Conservation (phyloP, 345 rosid species). For the Lumnitzera racemosa region DNA sequence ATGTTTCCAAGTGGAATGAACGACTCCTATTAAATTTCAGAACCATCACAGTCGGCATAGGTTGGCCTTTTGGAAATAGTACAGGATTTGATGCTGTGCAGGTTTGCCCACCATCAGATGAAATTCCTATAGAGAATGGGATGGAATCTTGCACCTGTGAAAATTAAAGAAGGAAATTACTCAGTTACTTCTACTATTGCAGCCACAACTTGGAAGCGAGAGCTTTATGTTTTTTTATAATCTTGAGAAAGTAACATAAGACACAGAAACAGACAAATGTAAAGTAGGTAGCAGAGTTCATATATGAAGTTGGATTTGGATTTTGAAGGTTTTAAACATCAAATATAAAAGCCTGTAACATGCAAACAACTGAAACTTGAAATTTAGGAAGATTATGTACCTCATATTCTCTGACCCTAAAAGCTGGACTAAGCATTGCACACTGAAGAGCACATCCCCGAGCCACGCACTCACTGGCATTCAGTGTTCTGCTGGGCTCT, state of each 20-base stretch:
- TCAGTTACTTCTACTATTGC: not conserved
- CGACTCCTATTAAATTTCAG: slow-evolving; percentile 34
- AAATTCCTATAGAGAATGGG: slow-evolving; percentile 48
- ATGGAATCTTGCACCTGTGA: slow-evolving; percentile 48
- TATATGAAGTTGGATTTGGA: no score
- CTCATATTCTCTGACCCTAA: slow-evolving; percentile 56
- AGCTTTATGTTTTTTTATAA: no score
- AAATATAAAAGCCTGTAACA: no score
- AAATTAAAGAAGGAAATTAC: not conserved
- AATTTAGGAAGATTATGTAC: slow-evolving; percentile 14
- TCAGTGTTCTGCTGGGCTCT: slow-evolving; percentile 50
- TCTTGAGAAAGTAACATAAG: no score
- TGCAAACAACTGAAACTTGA: not conserved
- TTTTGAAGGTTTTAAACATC: no score
- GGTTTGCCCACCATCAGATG: slow-evolving; percentile 30
- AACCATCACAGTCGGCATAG: slow-evolving; percentile 38
- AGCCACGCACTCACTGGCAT: slow-evolving; percentile 61
- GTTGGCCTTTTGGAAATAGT: slow-evolving; percentile 43
- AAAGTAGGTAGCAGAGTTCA: no score
- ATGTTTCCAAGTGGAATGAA: slow-evolving; percentile 38
- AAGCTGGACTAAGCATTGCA: slow-evolving; percentile 56
- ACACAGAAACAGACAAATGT: no score
- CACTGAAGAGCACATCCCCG: slow-evolving; percentile 66
- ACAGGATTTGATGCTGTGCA: slow-evolving; percentile 23
- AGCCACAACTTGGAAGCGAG: no score